These are phyloP conservation scores for Magnusiomyces suaveolens DNA, from an alignment of 1,139 yeast species.

Conservation along the genomic window DNA sequence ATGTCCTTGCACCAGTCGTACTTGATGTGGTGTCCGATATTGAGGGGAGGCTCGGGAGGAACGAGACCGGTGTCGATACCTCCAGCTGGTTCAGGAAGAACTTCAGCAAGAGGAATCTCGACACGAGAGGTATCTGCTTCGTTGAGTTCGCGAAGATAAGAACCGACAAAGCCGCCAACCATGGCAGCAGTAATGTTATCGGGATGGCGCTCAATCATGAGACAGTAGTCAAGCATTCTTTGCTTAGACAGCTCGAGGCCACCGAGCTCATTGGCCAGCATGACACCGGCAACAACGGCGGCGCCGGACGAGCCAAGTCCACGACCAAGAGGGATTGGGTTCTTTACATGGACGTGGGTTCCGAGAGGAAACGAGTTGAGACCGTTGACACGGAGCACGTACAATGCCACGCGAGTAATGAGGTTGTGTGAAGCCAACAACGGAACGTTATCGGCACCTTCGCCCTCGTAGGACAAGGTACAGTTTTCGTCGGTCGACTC, in stretches of 20 bases:
- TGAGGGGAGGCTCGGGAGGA: constrained; percentile 75
- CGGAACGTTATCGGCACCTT: constrained; percentile 74
- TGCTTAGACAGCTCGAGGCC: constrained; percentile 60
- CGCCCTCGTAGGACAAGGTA: constrained; percentile 58
- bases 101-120: constrained; percentile 75
- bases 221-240: constrained; percentile 84
- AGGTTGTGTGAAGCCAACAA: constrained; percentile 65
- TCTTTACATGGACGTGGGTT: constrained; percentile 68
- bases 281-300: constrained; percentile 95
- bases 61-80: constrained; percentile 54
- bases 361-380: constrained; percentile 69
- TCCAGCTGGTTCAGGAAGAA: constrained; percentile 69
- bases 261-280: constrained; percentile 80
- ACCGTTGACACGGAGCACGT: constrained; percentile 75
- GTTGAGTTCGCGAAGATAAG: constrained; percentile 72
- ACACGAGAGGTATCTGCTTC: constrained; percentile 62
- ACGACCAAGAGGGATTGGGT: constrained; percentile 93
- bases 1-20: constrained; percentile 76
- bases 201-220: constrained; percentile 96
- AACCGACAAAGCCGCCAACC: constrained; percentile 98
- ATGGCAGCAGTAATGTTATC: constrained; percentile 97
- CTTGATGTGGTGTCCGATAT: constrained; percentile 81
- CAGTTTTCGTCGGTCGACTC: constrained; percentile 45
- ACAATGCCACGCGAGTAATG: constrained; percentile 86
- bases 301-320: constrained; percentile 98